Conservation (phyloP, 1,284 basidiomycete genomes). For the Dichomitus squalens region DNA sequence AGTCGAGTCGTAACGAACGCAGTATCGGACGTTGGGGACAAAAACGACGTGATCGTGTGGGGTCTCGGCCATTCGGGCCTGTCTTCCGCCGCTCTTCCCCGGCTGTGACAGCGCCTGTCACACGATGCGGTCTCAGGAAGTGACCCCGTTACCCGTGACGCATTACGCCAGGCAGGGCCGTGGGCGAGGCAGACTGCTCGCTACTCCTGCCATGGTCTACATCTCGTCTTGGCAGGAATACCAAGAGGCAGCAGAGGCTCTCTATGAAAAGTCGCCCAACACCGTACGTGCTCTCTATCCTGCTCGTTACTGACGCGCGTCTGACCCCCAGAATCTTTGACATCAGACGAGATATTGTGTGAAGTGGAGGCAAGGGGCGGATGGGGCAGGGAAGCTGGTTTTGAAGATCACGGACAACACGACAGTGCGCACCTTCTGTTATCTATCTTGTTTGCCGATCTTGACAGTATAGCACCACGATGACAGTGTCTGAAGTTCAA, state of each 20-base stretch:
- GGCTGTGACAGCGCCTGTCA: too few species aligned
- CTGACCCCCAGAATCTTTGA: constrained; percentile 14
- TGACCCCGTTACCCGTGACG: neutral
- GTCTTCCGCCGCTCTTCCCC: too few species aligned
- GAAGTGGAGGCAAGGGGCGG: constrained; percentile 80
- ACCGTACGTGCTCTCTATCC: constrained; percentile 50
- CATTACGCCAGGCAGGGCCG: constrained; percentile 2
- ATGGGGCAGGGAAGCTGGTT: constrained; percentile 67
- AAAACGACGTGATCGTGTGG: neutral
- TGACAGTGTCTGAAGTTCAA: constrained; percentile 91
- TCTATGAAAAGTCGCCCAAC: constrained; percentile 78
- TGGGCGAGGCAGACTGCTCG: constrained; percentile 12
- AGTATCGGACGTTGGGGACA: neutral
- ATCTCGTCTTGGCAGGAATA: constrained; percentile 84
- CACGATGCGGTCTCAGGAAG: too few species aligned
- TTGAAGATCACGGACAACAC: constrained; percentile 90
- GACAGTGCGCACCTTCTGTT: constrained; percentile 56
- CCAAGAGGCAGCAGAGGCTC: constrained; percentile 81
- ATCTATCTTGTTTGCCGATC: neutral
- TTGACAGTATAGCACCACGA: neutral
- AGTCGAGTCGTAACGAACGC: neutral
- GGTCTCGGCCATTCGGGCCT: neutral
- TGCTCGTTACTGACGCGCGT: neutral
- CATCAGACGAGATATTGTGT: constrained; percentile 82
- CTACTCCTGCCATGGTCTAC: constrained; percentile 60